A percentile compares a stretch with the other conserved stretches of the same genome.
These are phyloP conservation scores for Plasmodium coatneyi DNA, from an alignment of 169 alveolate genomes.

Conservation along the genomic window DNA sequence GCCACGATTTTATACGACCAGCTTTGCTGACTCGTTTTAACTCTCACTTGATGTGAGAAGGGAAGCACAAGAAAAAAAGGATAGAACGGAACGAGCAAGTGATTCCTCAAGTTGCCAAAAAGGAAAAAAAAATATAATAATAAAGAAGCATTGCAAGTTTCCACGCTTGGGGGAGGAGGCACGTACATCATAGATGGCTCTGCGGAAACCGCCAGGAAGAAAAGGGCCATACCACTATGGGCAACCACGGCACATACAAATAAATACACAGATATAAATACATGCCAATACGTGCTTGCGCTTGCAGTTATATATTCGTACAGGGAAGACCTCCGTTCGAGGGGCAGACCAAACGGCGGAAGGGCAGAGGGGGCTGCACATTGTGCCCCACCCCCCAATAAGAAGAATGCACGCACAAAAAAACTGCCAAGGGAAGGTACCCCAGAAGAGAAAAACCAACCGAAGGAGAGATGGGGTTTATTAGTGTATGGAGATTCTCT, in stretches of 20 bases:
- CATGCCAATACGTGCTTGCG: not conserved
- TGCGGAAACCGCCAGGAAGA: not conserved
- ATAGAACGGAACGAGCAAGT: not conserved
- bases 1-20: not conserved
- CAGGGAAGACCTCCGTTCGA: not conserved
- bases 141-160: not conserved
- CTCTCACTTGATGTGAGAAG: not conserved
- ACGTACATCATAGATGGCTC: not conserved
- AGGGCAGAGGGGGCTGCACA: not conserved
- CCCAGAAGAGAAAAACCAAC: not conserved
- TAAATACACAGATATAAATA: slow-evolving; percentile 3
- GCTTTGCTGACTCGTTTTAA: not conserved
- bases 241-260: not conserved
- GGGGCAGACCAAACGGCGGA: not conserved
- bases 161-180: not conserved
- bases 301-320: not conserved
- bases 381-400: not conserved
- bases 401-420: not conserved
- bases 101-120: not conserved
- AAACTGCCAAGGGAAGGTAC: not conserved
- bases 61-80: not conserved
- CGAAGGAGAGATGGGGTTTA: not conserved
- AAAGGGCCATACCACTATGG: not conserved
- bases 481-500: not conserved
- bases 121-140: not conserved